These are phyloP conservation scores for Acmispon strigosus DNA, from an alignment of 306 rosid genomes.

Conservation along the genomic window DNA sequence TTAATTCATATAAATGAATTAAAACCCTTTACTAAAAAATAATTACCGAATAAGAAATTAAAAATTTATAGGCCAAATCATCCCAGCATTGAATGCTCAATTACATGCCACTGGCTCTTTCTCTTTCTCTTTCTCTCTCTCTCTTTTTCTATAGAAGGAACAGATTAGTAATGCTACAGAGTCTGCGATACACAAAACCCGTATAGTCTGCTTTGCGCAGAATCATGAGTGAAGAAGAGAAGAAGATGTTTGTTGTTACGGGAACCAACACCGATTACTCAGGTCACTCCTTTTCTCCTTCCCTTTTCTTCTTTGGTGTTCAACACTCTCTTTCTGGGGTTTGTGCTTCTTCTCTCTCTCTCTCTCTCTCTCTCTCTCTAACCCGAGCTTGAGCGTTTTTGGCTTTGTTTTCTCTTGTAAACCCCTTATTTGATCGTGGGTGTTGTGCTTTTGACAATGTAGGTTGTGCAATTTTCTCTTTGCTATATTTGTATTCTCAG, in stretches of 20 bases:
- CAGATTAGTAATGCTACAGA: constrained; percentile 3
- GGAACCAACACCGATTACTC: constrained; percentile 37
- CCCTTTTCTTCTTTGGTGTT: neutral
- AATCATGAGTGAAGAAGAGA: constrained; percentile 48
- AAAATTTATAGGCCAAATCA: constrained; percentile 4
- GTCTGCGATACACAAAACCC: constrained; percentile 18
- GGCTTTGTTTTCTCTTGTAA: neutral
- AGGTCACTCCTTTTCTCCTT: constrained; percentile 28
- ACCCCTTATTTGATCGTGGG: constrained; percentile 1
- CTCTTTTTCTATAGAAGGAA: neutral
- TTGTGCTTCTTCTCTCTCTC: neutral
- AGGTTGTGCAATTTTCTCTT: constrained; percentile 5
- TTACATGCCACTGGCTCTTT: constrained; percentile 16
- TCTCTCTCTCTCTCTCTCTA: neutral
- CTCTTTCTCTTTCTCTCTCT: constrained; percentile 1
- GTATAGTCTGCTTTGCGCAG: neutral
- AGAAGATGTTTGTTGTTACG: constrained; percentile 15
- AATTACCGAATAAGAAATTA: too few relatives aligned
- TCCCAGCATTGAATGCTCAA: constrained; percentile 19
- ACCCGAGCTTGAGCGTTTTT: neutral
- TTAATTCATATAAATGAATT: too few relatives aligned
- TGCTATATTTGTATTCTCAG: neutral
- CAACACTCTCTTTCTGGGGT: neutral
- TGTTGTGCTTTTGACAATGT: constrained; percentile 28
- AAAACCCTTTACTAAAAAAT: too few relatives aligned